Percentiles rank a stretch among this genome's conserved stretches.
Evolutionary conservation across 352 stramenopile genomes (phyloP).

Genomic region (Thalassiosira hispida): DNA sequence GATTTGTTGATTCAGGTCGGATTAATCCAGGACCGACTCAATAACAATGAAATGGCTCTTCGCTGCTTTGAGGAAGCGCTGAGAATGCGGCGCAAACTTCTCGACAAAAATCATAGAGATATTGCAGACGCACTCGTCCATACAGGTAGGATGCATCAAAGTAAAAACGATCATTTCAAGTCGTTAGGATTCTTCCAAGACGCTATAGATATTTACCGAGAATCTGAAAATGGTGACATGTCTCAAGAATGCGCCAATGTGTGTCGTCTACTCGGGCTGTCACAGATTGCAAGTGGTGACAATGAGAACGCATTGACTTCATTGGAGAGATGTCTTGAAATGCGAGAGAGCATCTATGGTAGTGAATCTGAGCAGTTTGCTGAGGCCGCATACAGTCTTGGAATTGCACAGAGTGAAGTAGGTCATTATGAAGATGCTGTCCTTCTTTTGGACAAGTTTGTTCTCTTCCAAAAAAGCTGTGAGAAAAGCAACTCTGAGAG

Average conservation of each 20-base stretch:
- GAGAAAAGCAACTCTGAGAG: slow-evolving; percentile 13
- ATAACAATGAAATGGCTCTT: slow-evolving; percentile 52
- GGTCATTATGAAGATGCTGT: slow-evolving; percentile 42
- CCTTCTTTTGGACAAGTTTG: slow-evolving; percentile 48
- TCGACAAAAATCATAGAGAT: slow-evolving; percentile 32
- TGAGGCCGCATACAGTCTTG: slow-evolving; percentile 56
- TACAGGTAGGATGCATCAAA: slow-evolving; percentile 40
- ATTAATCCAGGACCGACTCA: slow-evolving; percentile 48
- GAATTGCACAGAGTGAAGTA: slow-evolving; percentile 35
- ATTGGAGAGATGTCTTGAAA: slow-evolving; percentile 51
- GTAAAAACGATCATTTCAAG: slow-evolving; percentile 29
- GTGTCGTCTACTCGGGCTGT: slow-evolving; percentile 44
- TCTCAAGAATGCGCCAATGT: slow-evolving; percentile 25
- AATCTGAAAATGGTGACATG: slow-evolving; percentile 22
- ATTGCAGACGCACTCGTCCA: slow-evolving; percentile 53
- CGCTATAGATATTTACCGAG: slow-evolving; percentile 50
- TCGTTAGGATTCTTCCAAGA: slow-evolving; percentile 55
- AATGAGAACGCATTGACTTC: slow-evolving; percentile 40
- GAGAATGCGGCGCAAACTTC: slow-evolving; percentile 41
- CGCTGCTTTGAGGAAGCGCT: slow-evolving; percentile 61
- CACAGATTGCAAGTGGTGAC: slow-evolving; percentile 44
- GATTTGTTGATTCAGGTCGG: slow-evolving; percentile 64
- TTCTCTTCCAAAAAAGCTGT: slow-evolving; percentile 37
- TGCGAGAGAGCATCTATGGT: slow-evolving; percentile 23
- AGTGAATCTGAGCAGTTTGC: slow-evolving; percentile 50